phyloP scores from a whole-genome alignment of 2,329 filamentous ascomycete species.

The Pyricularia sp. region DNA sequence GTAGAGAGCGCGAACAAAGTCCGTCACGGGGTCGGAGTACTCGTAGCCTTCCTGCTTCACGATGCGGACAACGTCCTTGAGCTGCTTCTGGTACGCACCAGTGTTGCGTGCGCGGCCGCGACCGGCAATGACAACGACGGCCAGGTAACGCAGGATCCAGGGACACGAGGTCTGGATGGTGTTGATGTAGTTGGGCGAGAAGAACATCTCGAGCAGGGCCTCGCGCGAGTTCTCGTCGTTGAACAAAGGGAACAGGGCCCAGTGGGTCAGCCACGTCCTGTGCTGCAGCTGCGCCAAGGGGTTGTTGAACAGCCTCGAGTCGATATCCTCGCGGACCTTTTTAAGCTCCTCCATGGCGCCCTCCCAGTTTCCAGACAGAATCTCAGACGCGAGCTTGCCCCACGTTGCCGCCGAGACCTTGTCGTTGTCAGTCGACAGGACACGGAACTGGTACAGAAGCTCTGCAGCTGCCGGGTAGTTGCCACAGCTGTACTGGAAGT shows the following conservation, averaged over 20 bases:
- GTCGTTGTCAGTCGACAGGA: constrained; percentile 96
- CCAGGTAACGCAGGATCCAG: constrained; percentile 91
- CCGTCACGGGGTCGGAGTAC: constrained; percentile 90
- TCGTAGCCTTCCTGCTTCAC: constrained; percentile 97
- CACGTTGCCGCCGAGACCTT: constrained; percentile 92
- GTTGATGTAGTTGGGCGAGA: constrained; percentile 97
- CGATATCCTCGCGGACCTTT: constrained; percentile 86
- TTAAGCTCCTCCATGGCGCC: constrained; percentile 81
- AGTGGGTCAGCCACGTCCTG: constrained; percentile 96
- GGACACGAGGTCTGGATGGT: constrained; percentile 97
- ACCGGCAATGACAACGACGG: constrained; percentile 91
- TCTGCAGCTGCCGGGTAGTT: constrained; percentile 87
- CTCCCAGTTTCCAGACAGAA: constrained; percentile 93
- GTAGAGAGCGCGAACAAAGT: constrained; percentile 93
- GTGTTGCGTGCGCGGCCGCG: constrained; percentile 74
- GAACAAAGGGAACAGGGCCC: constrained; percentile 97
- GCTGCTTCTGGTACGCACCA: constrained; percentile 87
- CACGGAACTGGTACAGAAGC: constrained; percentile 93
- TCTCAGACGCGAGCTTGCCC: constrained; percentile 96
- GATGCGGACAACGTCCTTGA: constrained; percentile 94
- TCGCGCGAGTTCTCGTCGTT: constrained; percentile 92
- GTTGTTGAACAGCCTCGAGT: constrained; percentile 93
- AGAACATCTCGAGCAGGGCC: constrained; percentile 88
- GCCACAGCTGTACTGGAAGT: constrained; percentile 96
- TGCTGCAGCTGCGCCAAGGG: constrained; percentile 91